Percentiles rank a stretch among this genome's conserved stretches.
Evolutionary conservation across 371 early-diverging fungal species (phyloP).

Genomic region (Nosema muscidifuracis): DNA sequence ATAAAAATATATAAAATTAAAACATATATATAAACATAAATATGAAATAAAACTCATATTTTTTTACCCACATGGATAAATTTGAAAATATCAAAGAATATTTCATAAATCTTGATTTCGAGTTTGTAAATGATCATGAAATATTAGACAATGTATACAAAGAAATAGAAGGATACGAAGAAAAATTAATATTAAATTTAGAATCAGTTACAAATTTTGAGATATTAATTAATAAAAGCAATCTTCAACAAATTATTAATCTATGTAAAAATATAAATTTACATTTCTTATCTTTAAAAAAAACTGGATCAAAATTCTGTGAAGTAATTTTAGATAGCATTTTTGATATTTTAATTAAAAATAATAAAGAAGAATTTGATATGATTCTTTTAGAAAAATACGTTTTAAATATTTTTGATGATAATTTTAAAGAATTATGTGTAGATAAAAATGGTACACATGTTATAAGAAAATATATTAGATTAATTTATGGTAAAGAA

Average conservation of each 20-base stretch:
- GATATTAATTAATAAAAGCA: slow-evolving; percentile 20
- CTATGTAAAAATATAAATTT: slow-evolving; percentile 27
- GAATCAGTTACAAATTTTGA: slow-evolving; percentile 31
- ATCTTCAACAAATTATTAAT: slow-evolving; percentile 14
- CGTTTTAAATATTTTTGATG: neutral
- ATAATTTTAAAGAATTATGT: slow-evolving; percentile 6
- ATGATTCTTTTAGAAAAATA: neutral
- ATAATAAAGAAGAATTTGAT: slow-evolving; percentile 1
- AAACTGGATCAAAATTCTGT: slow-evolving; percentile 42
- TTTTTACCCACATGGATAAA: neutral
- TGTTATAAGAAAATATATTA: slow-evolving; percentile 36
- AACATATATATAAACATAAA: neutral
- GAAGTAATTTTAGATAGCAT: slow-evolving; percentile 25
- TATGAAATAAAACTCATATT: neutral
- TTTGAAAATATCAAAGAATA: slow-evolving; percentile 20
- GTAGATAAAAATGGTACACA: slow-evolving; percentile 35
- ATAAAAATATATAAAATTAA: too few species aligned
- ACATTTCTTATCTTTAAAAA: slow-evolving; percentile 21
- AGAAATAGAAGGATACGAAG: slow-evolving; percentile 36
- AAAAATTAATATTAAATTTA: neutral
- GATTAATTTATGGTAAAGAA: slow-evolving; percentile 17
- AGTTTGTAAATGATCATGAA: slow-evolving; percentile 9
- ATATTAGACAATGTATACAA: slow-evolving; percentile 42
- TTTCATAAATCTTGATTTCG: slow-evolving; percentile 33
- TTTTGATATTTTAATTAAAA: slow-evolving; percentile 12